Evolutionary conservation across 2,329 filamentous ascomycete genomes (phyloP), one percentile per base, ranked within the genome.

Genomic region (Penicillium sp.): DNA sequence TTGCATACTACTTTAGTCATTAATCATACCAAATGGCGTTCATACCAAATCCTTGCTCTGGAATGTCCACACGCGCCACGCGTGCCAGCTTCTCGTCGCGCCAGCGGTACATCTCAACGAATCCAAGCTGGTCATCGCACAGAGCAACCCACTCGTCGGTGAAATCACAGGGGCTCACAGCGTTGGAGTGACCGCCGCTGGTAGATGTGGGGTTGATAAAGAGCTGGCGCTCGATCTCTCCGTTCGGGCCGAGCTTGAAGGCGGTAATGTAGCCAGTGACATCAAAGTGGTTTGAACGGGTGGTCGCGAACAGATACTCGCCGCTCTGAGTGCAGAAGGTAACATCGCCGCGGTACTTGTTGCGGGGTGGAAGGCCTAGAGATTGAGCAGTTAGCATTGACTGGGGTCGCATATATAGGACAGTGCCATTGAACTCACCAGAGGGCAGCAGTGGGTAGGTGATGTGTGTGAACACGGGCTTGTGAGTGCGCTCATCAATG

Each of bases 1-100:
- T 44, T 36, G 7, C n/a, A 24, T 27, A 50, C 42, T 48, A 40
- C 27, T 48, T 48, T 55, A 32, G 18, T 40, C 36, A 50, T 52
- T 40, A 90, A 74, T 95, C 88, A 72, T 94, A 94, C 91, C 91
- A 96, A 59, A 95, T 92, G n/a, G 90, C 90, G 75, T 96, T 96
- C 91, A 96, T 96, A 1, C 90, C 90, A 71, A 96, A 96, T 1
- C 91, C 91, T n/a, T 89, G 89, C 77, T 95, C 91, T 5, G 86
- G 85, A 36, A 95, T 86, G 62, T 90, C 85, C 58, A 89, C 79
- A 58, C 89, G 81, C 14, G 90, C 90, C 7, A 95, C 90, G 3
- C 90, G 79, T 2, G 85, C 87, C 49, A 96, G 75, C 63, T 88
- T 90, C 79, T 94, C 90, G 54, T 92, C 87, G 60, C 88, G 81